A percentile compares a stretch with the other conserved stretches of the same genome.
Conservation (phyloP, 2,329 filamentous ascomycete genomes). For the Neopestalotiopsis sp. region DNA sequence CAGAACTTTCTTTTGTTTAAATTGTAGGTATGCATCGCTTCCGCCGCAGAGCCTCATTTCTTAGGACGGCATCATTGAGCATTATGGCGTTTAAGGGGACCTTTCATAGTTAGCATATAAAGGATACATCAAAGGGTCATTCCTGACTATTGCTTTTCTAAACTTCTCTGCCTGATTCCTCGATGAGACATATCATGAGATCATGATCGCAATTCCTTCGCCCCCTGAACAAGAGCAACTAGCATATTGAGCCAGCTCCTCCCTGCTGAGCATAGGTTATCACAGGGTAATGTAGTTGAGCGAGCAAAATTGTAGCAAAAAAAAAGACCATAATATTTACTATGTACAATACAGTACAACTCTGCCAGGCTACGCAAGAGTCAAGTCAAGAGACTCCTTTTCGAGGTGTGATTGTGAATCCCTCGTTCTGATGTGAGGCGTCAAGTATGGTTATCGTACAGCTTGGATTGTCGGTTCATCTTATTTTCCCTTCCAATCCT, state of each 20-base stretch:
- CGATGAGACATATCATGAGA: no score
- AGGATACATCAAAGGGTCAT: constrained; percentile 4
- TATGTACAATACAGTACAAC: constrained; percentile 7
- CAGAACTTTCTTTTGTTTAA: constrained; percentile 7
- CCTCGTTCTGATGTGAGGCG: background rate
- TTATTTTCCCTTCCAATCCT: background rate
- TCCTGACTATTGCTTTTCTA: background rate
- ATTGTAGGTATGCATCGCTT: constrained; percentile 1
- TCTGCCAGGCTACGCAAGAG: background rate
- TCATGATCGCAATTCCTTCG: no score
- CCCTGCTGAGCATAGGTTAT: no score
- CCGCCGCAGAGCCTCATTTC: constrained; percentile 3
- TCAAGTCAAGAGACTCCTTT: background rate
- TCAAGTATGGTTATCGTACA: constrained; percentile 3
- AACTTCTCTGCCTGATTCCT: background rate
- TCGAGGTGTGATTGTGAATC: background rate
- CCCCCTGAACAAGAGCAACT: no score
- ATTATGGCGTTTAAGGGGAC: constrained; percentile 10
- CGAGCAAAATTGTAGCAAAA: background rate
- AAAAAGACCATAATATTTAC: constrained; percentile 3
- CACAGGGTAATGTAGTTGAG: background rate
- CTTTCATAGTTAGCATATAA: constrained; percentile 4
- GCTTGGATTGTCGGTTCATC: background rate
- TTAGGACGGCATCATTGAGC: constrained; percentile 11
- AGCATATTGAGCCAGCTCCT: no score